These are phyloP conservation scores for Cytospora schulzeri DNA, from an alignment of 2,329 filamentous ascomycete genomes.

Conservation along the genomic window DNA sequence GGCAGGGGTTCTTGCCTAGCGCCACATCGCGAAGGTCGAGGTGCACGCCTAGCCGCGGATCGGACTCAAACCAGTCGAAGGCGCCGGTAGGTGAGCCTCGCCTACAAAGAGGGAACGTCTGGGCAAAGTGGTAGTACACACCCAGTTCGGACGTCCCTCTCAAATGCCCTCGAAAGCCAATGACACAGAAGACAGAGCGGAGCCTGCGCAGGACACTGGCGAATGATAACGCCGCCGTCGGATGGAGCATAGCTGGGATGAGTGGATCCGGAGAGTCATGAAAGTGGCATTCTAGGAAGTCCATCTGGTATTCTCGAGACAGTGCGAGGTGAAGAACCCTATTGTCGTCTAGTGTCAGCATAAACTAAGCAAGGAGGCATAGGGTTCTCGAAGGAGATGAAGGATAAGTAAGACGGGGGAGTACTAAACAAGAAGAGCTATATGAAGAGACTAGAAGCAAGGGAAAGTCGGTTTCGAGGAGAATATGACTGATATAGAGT, in stretches of 20 bases:
- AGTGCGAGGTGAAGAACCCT: not conserved
- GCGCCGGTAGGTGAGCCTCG: slow-evolving; percentile 3
- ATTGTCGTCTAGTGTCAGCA: not conserved
- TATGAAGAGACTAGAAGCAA: too few species aligned
- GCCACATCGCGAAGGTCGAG: slow-evolving; percentile 18
- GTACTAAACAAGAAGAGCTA: too few species aligned
- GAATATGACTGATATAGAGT: too few species aligned
- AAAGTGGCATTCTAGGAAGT: not conserved
- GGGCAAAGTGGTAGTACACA: slow-evolving; percentile 19
- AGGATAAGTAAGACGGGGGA: too few species aligned
- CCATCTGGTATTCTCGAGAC: not conserved
- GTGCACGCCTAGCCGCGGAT: slow-evolving; percentile 25
- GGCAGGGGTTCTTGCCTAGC: not conserved
- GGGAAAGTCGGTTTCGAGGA: too few species aligned
- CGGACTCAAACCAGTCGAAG: slow-evolving; percentile 26
- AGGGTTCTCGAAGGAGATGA: too few species aligned
- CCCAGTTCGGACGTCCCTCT: not conserved
- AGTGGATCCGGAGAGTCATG: not conserved
- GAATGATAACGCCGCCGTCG: slow-evolving; percentile 19
- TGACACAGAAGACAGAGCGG: slow-evolving; percentile 19
- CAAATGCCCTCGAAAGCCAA: not conserved
- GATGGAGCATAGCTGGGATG: slow-evolving; percentile 16
- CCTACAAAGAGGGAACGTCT: slow-evolving; percentile 18
- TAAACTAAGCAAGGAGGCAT: too few species aligned
- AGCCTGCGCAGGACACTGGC: slow-evolving; percentile 19